Percentiles rank a stretch among this genome's conserved stretches.
Conservation (phyloP, 2,329 filamentous ascomycete genomes). For the Xylaria digitata region DNA sequence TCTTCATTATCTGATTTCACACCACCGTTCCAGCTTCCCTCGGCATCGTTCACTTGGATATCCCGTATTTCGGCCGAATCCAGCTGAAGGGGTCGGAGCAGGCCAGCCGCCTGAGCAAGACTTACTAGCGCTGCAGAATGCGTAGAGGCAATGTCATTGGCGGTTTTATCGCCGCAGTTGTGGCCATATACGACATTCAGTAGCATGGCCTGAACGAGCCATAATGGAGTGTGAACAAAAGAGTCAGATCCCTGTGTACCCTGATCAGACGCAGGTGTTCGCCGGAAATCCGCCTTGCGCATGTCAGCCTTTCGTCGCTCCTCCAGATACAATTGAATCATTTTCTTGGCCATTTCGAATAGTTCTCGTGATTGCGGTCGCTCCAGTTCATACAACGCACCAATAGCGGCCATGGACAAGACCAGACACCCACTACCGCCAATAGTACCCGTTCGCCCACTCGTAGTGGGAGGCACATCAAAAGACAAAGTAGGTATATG, state of each 20-base stretch:
- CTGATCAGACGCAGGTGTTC: slow-evolving; percentile 60
- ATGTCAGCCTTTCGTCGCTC: slow-evolving; percentile 89
- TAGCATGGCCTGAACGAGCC: slow-evolving; percentile 97
- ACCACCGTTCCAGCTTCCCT: slow-evolving; percentile 58
- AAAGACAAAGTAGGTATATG: slow-evolving; percentile 93
- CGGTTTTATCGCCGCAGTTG: slow-evolving; percentile 90
- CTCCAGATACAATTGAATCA: slow-evolving; percentile 93
- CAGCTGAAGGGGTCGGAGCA: slow-evolving; percentile 63
- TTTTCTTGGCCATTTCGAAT: slow-evolving; percentile 93
- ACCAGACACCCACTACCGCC: slow-evolving; percentile 89
- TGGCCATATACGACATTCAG: slow-evolving; percentile 96
- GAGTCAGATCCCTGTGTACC: slow-evolving; percentile 65
- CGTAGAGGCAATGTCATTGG: slow-evolving; percentile 90
- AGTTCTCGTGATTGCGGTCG: slow-evolving; percentile 81
- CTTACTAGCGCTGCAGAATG: slow-evolving; percentile 93
- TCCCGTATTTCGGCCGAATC: slow-evolving; percentile 63
- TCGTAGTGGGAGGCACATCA: slow-evolving; percentile 77
- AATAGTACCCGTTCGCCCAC: slow-evolving; percentile 68
- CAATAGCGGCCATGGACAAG: slow-evolving; percentile 84
- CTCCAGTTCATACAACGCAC: slow-evolving; percentile 84
- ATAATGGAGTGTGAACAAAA: slow-evolving; percentile 82
- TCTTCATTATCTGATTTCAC: slow-evolving; percentile 64
- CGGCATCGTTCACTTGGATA: slow-evolving; percentile 66
- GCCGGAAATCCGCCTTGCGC: slow-evolving; percentile 69
- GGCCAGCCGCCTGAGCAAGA: slow-evolving; percentile 86